A percentile compares a stretch with the other conserved stretches of the same genome.
phyloP scores from a whole-genome alignment of 345 rosid species.

The Abelmoschus esculentus region DNA sequence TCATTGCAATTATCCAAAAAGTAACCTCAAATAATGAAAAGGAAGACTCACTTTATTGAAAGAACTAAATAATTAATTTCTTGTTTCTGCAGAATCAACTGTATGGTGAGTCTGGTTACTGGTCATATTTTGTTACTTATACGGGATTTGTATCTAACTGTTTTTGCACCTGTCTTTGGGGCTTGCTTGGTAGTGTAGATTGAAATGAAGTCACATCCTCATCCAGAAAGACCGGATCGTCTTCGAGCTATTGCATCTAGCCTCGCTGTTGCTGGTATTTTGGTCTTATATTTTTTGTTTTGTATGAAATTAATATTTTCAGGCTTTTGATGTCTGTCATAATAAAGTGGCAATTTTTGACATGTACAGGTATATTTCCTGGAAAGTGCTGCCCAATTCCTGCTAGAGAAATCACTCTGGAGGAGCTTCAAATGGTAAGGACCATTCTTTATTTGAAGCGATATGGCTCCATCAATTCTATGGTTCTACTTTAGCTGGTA shows the following conservation, averaged over 20 bases:
- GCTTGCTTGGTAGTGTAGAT: constrained; percentile 54
- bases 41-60: neutral
- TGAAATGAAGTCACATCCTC: constrained; percentile 80
- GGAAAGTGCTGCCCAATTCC: constrained; percentile 77
- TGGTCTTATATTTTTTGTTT: neutral
- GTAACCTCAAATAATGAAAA: neutral
- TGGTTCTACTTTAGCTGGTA: neutral
- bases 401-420: constrained; percentile 80
- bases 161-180: constrained; percentile 18
- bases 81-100: neutral
- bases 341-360: constrained; percentile 6
- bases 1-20: neutral
- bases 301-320: neutral
- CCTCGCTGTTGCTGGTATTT: constrained; percentile 83
- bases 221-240: constrained; percentile 96
- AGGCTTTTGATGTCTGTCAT: neutral
- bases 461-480: neutral
- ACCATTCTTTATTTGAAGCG: constrained; percentile 3
- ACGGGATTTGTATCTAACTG: neutral
- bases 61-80: neutral
- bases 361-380: constrained; percentile 75
- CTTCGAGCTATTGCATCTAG: constrained; percentile 95
- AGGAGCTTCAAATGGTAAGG: constrained; percentile 77
- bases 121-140: neutral
- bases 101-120: neutral